These are phyloP conservation scores for Diaporthe capsici DNA, from an alignment of 2,329 filamentous ascomycete genomes.

Conservation along the genomic window DNA sequence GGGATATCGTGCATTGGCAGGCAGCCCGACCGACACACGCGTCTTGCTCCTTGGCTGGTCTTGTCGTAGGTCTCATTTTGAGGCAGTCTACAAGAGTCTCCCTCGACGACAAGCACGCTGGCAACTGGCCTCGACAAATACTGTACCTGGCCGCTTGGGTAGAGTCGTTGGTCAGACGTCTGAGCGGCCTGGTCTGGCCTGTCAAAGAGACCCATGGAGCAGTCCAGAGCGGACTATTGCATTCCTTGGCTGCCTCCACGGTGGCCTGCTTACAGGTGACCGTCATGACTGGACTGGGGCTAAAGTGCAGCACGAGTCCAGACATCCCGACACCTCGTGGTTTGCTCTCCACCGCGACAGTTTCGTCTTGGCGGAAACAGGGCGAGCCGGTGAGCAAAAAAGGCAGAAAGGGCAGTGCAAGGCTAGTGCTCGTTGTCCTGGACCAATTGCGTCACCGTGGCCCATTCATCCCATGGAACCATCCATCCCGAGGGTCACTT, in stretches of 20 bases:
- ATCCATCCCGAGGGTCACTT: constrained; percentile 14
- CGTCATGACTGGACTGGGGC: background rate
- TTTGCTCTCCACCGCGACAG: constrained; percentile 4
- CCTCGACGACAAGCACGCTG: background rate
- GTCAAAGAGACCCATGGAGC: constrained; percentile 23
- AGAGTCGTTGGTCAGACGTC: background rate
- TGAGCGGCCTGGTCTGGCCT: constrained; percentile 16
- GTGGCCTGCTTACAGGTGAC: constrained; percentile 36
- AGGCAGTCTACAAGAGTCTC: background rate
- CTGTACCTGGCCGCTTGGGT: background rate
- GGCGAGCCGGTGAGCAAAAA: constrained; percentile 26
- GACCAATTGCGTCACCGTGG: constrained; percentile 25
- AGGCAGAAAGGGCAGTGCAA: constrained; percentile 10
- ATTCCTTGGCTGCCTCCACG: constrained; percentile 30
- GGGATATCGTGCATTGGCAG: background rate
- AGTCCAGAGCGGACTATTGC: constrained; percentile 15
- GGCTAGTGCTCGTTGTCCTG: background rate
- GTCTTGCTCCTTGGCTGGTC: constrained; percentile 9
- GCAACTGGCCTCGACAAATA: background rate
- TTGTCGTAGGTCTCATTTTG: constrained; percentile 18
- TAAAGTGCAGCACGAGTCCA: background rate
- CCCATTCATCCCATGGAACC: constrained; percentile 5
- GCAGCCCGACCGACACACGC: constrained; percentile 9
- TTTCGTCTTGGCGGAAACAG: constrained; percentile 30
- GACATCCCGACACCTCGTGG: constrained; percentile 19